A percentile compares a stretch with the other conserved stretches of the same genome.
Conservation (phyloP, 768 basidiomycete genomes). For the Serpula lacrymans region DNA sequence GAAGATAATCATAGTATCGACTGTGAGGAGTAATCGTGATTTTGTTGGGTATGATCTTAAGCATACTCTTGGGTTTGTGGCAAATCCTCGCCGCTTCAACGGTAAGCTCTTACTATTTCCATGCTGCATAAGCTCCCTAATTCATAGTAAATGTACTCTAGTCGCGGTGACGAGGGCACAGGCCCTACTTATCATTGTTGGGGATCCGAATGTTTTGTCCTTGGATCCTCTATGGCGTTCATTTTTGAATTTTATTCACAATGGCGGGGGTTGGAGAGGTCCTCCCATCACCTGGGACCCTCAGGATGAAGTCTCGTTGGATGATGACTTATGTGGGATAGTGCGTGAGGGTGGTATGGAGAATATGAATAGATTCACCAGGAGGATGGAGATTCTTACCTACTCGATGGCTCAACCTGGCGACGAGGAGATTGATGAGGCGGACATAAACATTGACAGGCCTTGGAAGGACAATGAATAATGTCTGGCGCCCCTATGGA, state of each 20-base stretch:
- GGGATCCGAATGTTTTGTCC: constrained; percentile 54
- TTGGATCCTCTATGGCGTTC: constrained; percentile 58
- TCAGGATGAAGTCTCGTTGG: no score
- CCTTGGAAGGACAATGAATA: constrained; percentile 43
- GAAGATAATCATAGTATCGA: constrained; percentile 54
- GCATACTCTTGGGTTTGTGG: constrained; percentile 58
- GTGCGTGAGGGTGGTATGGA: constrained; percentile 25
- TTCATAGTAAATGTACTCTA: constrained; percentile 21
- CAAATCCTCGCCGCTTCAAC: constrained; percentile 53
- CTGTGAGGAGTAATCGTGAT: constrained; percentile 51
- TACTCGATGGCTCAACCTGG: constrained; percentile 12
- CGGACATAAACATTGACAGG: constrained; percentile 35
- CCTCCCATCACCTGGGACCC: constrained; percentile 35
- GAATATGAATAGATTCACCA: constrained; percentile 34
- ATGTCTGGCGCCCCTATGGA: no score
- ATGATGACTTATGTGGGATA: no score
- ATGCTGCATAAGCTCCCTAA: neutral
- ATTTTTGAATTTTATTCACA: constrained; percentile 56
- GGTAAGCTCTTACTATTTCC: constrained; percentile 32
- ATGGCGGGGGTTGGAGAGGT: constrained; percentile 52
- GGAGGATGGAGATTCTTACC: constrained; percentile 24
- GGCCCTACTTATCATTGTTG: constrained; percentile 59
- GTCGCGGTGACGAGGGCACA: constrained; percentile 68
- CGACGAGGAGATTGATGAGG: no score
- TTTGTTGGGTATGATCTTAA: constrained; percentile 47